Base-by-base conservation (phyloP, 2,329 filamentous ascomycete genomes). In the Aureobasidium melanogenum region DNA sequence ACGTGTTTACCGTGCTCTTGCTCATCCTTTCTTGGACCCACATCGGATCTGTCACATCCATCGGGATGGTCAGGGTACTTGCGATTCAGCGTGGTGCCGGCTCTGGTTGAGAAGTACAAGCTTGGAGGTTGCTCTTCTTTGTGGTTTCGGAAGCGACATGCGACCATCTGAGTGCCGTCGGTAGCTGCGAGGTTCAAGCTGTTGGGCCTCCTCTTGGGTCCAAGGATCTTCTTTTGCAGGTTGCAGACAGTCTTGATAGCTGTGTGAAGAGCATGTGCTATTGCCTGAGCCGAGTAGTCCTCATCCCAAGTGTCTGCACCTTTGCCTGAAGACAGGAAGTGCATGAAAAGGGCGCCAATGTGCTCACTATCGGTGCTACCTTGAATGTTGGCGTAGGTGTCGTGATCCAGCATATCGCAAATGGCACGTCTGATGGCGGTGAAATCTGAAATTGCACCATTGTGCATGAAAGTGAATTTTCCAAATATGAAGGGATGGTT, bases 401-500 rank as follows among this genome's bases (percentile, higher is more conserved):
- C 78, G 32, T 76, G 75, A 41, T 72, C 74, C 63, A 83, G 71
- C 6, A 77, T 68, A 22, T 74, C 70, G 14, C 73, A 76, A 63
- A 82, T 69, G 26, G 76, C 73, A 9, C 79, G 75, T 32, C 78
- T 75, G 52, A 83, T 78, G 8, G 69, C 64, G 1, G 71, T 65
- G 67, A 82, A 82, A 63, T 77, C 70, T 12, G 75, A 74, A 36
- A 82, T 74, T 17, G 75, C 75, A 1, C 81, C 81, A 66, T 83
- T 83, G 71, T 83, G 81, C 81, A 83, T 82, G 67, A 82, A 79
- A 9, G 74, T 73, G 64, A 82, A 79, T 39, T 80, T 72, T 15
- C 81, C 80, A 57, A 82, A 83, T 32, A 78, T 73, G 67, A 83
- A 83, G 5, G 81, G 81, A 63, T 83, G 80, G 47, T 78, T 80